A percentile compares a stretch with the other conserved stretches of the same genome.
Conservation (phyloP, 2,329 filamentous ascomycete species). For the Nigrospora sphaerica region DNA sequence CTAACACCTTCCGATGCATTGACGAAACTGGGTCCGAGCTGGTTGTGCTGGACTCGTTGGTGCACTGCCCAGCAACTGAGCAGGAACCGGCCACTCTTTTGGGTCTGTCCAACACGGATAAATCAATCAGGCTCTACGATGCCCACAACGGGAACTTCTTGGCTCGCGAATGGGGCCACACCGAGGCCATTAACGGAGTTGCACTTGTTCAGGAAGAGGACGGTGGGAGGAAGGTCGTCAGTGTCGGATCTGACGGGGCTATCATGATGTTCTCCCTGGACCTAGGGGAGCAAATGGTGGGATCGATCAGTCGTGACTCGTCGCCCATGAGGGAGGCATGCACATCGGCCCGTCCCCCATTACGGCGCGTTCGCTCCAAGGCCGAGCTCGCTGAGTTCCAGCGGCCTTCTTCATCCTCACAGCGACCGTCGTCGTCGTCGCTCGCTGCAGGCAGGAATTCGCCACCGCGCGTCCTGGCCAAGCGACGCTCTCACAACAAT, state of each 20-base stretch:
- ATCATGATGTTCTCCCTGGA: slow-evolving; percentile 72
- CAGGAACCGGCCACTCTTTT: slow-evolving; percentile 61
- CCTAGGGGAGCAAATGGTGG: slow-evolving; percentile 34
- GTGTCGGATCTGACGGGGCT: slow-evolving; percentile 71
- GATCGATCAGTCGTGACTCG: slow-evolving; percentile 40
- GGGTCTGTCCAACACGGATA: slow-evolving; percentile 90
- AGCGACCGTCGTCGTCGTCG: slow-evolving; percentile 17
- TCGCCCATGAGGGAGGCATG: slow-evolving; percentile 44
- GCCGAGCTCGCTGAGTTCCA: slow-evolving; percentile 80
- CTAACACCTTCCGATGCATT: slow-evolving; percentile 71
- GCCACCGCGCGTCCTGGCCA: slow-evolving; percentile 45
- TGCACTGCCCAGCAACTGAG: slow-evolving; percentile 49
- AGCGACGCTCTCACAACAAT: slow-evolving; percentile 47
- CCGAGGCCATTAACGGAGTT: slow-evolving; percentile 84
- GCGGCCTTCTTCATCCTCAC: slow-evolving; percentile 34
- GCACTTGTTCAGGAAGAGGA: slow-evolving; percentile 59
- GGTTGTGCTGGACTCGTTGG: slow-evolving; percentile 74
- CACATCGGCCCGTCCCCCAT: slow-evolving; percentile 58
- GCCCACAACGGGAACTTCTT: slow-evolving; percentile 68
- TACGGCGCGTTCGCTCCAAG: slow-evolving; percentile 80
- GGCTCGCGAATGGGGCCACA: slow-evolving; percentile 90
- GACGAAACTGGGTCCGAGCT: slow-evolving; percentile 77
- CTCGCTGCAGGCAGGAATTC: slow-evolving; percentile 41
- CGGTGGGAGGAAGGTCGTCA: slow-evolving; percentile 54
- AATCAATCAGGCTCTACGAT: slow-evolving; percentile 88